Base-by-base conservation (phyloP, 2,329 filamentous ascomycete genomes). In the Scedosporium dehoogii region DNA sequence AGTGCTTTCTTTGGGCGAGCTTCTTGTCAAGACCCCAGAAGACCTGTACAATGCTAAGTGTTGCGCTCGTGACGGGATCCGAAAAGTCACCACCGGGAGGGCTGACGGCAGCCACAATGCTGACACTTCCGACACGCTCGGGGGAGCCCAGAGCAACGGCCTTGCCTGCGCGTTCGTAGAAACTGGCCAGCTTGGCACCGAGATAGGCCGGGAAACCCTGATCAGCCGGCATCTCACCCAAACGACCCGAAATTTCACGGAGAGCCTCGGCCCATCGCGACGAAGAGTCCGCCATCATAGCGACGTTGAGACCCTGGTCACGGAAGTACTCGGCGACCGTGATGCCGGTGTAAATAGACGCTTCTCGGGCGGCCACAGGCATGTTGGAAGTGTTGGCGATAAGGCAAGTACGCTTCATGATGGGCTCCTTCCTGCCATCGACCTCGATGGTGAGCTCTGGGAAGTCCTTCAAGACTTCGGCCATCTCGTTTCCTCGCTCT, bases 1-100 rank as follows among this genome's bases (percentile, higher is more conserved):
- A 99, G 78, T 99, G 94, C 81, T 99, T 99, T 71, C 94, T 88
- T 79, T 97, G 94, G 23, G 94, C 94, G 64, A 99, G 88, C 82
- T 97, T 97, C 88, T 99, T 97, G 83, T 99, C 94, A 59, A 97
- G 85, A 83, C 94, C 94, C 94, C 94, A 99, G 81, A 99, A 99
- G 69, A 99, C 94, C 76, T 99, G 94, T 71, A 99, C 94, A 72
- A 99, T 99, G 85, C 90, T 86, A 58, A 99, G 87, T 21, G 94
- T 99, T 67, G 90, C 89, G 64, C 85, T 91, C 14, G 94, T 99
- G 72, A 99, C 94, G 21, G 94, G 94, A 78, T 99, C 94, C 56
- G 94, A 97, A 82, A 97, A 99, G 81, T 99, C 94, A 85, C 94
- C 94, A 80, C 93, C 94, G 12, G 94, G 94, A 60, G 94, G 94